These are phyloP conservation scores for Cryphonectria naterciae DNA, from an alignment of 2,329 filamentous ascomycete species.

Conservation along the genomic window DNA sequence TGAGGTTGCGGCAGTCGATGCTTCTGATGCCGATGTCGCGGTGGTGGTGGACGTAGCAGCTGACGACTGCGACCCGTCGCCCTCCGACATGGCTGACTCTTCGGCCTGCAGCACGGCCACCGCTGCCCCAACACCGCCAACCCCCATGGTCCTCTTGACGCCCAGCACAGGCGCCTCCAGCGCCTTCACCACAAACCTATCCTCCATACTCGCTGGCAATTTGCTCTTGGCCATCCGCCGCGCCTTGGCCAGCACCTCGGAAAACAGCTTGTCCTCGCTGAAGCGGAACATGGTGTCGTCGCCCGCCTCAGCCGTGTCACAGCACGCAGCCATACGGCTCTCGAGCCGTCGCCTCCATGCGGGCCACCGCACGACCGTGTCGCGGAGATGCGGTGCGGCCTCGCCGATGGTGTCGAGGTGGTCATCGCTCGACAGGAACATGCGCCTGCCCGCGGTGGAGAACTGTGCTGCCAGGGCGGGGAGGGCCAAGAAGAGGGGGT, in stretches of 20 bases:
- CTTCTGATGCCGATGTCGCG: conserved; percentile 39
- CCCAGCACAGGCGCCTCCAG: conserved; percentile 77
- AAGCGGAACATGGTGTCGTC: conserved; percentile 86
- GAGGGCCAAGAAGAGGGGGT: conserved; percentile 82
- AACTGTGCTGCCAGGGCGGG: conserved; percentile 64
- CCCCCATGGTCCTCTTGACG: conserved; percentile 54
- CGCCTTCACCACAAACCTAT: conserved; percentile 76
- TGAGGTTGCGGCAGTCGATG: conserved; percentile 52
- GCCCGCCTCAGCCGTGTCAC: conserved; percentile 81
- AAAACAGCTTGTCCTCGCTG: conserved; percentile 70
- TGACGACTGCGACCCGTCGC: conserved; percentile 49
- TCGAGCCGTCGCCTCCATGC: conserved; percentile 59
- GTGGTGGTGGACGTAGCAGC: conserved; percentile 40
- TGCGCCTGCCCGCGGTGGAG: conserved; percentile 52
- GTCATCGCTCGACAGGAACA: conserved; percentile 73
- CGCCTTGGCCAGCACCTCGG: conserved; percentile 72
- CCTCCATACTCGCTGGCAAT: conserved; percentile 81
- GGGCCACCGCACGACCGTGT: conserved; percentile 54
- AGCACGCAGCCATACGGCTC: conserved; percentile 69
- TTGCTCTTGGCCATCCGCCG: conserved; percentile 65
- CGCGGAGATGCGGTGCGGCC: conserved; percentile 60
- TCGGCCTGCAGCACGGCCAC: conserved; percentile 36
- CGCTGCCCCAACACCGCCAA: neutral
- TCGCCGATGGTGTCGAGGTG: conserved; percentile 67
- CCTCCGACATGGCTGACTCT: conserved; percentile 37